Evolutionary conservation across 495 filamentous ascomycete species (phyloP).

Genomic region (Astrothelium subdiscretum): DNA sequence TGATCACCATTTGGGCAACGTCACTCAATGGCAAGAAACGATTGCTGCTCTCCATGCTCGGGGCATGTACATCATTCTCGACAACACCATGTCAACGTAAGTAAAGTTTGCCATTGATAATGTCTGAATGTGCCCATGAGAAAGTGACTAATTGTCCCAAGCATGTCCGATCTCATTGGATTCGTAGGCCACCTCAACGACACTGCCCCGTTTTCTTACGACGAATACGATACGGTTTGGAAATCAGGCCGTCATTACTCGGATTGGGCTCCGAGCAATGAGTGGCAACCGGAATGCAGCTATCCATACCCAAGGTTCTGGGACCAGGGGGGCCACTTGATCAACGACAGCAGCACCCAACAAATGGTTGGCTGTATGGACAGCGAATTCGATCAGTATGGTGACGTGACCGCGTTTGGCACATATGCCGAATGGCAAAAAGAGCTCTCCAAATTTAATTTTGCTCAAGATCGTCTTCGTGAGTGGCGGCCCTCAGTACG

Average conservation of each 20-base stretch:
- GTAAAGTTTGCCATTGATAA: too few species aligned
- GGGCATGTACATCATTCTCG: slow-evolving; percentile 61
- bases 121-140: too few species aligned
- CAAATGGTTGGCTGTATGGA: slow-evolving; percentile 49
- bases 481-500: slow-evolving; percentile 56
- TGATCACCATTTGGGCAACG: slow-evolving; percentile 56
- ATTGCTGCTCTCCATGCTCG: slow-evolving; percentile 57
- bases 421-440: slow-evolving; percentile 44
- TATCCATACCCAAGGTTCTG: slow-evolving; percentile 55
- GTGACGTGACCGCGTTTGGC: slow-evolving; percentile 33
- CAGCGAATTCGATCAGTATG: slow-evolving; percentile 54
- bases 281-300: slow-evolving; percentile 45
- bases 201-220: slow-evolving; percentile 31
- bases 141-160: slow-evolving; percentile 34
- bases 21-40: slow-evolving; percentile 50
- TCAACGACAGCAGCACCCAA: slow-evolving; percentile 35
- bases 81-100: slow-evolving; percentile 62
- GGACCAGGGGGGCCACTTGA: slow-evolving; percentile 47
- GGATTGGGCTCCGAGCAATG: slow-evolving; percentile 53
- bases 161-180: slow-evolving; percentile 37
- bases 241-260: slow-evolving; percentile 33
- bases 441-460: slow-evolving; percentile 62
- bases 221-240: slow-evolving; percentile 35
- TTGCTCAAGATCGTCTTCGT: slow-evolving; percentile 62
- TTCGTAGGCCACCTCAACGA: slow-evolving; percentile 36